Evolutionary conservation across 2,329 filamentous ascomycete species (phyloP), one percentile per base, ranked within the genome.

Genomic region (Fusarium annulatum): DNA sequence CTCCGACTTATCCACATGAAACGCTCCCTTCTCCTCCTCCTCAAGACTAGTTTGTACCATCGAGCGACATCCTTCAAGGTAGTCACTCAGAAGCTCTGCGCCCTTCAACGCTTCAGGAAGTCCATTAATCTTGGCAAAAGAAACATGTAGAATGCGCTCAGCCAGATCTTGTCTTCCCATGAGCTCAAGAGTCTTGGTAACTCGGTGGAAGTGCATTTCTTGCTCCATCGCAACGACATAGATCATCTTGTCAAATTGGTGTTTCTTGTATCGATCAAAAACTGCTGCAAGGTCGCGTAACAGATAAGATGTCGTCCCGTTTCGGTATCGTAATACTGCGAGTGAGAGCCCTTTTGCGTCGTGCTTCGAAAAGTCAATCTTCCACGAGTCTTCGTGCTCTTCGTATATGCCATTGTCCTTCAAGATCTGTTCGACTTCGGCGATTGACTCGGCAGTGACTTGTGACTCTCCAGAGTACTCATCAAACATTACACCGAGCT

Each of bases 231-330:
- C 91, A 28, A 94, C 90, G 9, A 95, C 92, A 76, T 94, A 94
- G 49, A 94, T 92, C 92, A 94, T 94, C 78, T 93, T 90, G 82
- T 94, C 92, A 76, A 94, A 94, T 2, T 88, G 77, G 80, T 88
- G 88, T 71, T 86, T 86, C 41, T 90, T 86, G 59, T 87, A 76
- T 43, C 92, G 87, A 73, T 90, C 88, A 45, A 94, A 81, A 14
- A 92, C 88, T 64, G 93, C 91, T 67, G 90, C 91, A 65, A 94
- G 91, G 77, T 94, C 92, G 52, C 92, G 88, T 55, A 93, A 91
- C 23, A 94, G 86, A 79, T 94, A 81, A 39, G 68, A 81, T 39
- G 33, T 84, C 18, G 61, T 82, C 61, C 77, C 77, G 2, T 74
- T 80, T 6, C 91, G 89, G 79, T 90, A 90, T 73, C 92, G 86